Evolutionary conservation across 2,329 filamentous ascomycete genomes (phyloP).

Genomic region (Arachnopeziza araneosa): DNA sequence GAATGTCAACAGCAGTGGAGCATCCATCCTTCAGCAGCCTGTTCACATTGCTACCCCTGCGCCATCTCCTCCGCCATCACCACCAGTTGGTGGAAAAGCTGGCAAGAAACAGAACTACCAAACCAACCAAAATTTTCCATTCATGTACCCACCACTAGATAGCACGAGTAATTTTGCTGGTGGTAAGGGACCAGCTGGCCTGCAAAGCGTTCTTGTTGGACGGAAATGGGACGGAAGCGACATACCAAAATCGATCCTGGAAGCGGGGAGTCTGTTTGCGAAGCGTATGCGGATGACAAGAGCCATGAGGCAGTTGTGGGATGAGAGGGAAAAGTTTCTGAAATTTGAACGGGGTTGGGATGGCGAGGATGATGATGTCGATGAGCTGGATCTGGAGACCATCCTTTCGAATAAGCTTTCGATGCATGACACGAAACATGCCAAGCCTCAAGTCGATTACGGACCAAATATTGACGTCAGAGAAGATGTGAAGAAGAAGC

Average conservation of each 20-base stretch:
- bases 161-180: conserved; percentile 83
- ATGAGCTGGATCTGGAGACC: conserved; percentile 37
- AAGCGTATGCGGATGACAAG: conserved; percentile 85
- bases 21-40: conserved; percentile 88
- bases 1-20: conserved; percentile 50
- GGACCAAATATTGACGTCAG: conserved; percentile 47
- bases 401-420: conserved; percentile 37
- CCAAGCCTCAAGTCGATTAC: conserved; percentile 37
- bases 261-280: conserved; percentile 89
- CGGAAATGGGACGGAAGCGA: conserved; percentile 91
- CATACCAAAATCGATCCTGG: conserved; percentile 88
- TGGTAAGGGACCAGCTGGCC: conserved; percentile 76
- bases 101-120: conserved; percentile 99
- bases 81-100: conserved; percentile 78
- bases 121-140: conserved; percentile 97
- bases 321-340: conserved; percentile 85
- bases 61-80: conserved; percentile 90
- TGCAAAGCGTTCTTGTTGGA: conserved; percentile 75
- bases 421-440: conserved; percentile 37
- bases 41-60: conserved; percentile 98
- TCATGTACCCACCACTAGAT: conserved; percentile 92
- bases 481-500: conserved; percentile 54
- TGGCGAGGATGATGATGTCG: conserved; percentile 35
- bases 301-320: conserved; percentile 89
- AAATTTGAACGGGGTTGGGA: conserved; percentile 91